A percentile compares a stretch with the other conserved stretches of the same genome.
Conservation (phyloP, 306 rosid genomes). For the Nissolia schottii region DNA sequence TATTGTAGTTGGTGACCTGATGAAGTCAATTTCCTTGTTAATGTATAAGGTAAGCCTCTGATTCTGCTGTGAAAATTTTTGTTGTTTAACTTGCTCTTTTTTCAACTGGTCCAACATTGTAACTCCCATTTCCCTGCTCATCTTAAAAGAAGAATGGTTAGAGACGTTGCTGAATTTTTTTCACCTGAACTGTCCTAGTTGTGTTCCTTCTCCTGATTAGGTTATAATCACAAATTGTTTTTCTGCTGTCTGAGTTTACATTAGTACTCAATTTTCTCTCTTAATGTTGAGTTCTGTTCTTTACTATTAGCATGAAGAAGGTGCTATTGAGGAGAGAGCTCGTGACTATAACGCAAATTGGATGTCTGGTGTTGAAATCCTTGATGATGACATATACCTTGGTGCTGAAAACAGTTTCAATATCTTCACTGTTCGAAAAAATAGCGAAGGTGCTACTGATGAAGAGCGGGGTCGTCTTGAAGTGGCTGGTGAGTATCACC, state of each 20-base stretch:
- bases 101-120: not conserved
- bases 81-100: not conserved
- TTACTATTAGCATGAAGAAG: constrained; percentile 84
- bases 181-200: not conserved
- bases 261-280: not conserved
- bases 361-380: constrained; percentile 98
- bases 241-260: not conserved
- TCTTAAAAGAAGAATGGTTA: not conserved
- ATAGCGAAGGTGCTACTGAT: constrained; percentile 96
- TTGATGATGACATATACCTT: constrained; percentile 87
- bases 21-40: constrained; percentile 90
- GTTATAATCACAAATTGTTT: not conserved
- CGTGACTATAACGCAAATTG: constrained; percentile 96
- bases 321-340: constrained; percentile 97
- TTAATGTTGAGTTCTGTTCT: not conserved
- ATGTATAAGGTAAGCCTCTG: constrained; percentile 74
- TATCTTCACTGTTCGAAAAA: constrained; percentile 39
- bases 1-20: constrained; percentile 94
- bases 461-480: constrained; percentile 96
- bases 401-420: constrained; percentile 85
- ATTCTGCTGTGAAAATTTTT: not conserved
- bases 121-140: not conserved
- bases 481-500: constrained; percentile 94
- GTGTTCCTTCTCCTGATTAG: not conserved
- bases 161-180: not conserved